These are phyloP conservation scores for Cryphonectria nitschkei DNA, from an alignment of 2,329 filamentous ascomycete species.

Conservation along the genomic window DNA sequence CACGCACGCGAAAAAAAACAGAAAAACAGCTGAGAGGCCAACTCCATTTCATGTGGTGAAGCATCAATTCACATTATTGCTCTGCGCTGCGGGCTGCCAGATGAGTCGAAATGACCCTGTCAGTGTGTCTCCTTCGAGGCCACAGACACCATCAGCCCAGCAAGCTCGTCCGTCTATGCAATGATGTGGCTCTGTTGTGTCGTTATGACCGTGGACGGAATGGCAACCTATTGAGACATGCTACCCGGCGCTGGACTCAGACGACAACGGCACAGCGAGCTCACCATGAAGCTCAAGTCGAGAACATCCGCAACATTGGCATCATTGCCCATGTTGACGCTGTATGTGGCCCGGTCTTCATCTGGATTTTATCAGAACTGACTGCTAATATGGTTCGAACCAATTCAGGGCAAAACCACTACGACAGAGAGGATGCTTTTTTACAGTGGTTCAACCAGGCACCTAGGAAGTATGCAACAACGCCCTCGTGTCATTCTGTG, in stretches of 20 bases:
- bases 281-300: conserved; percentile 47
- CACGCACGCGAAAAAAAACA: no score
- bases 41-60: not conserved
- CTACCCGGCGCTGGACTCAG: conserved; percentile 21
- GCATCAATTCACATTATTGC: conserved; percentile 4
- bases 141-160: conserved; percentile 12
- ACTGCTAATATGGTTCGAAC: not conserved
- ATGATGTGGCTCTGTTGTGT: conserved; percentile 15
- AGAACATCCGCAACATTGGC: conserved; percentile 87
- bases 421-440: conserved; percentile 99
- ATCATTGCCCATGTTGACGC: conserved; percentile 99
- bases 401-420: conserved; percentile 80
- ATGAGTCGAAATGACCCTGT: conserved; percentile 28
- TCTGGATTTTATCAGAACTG: not conserved
- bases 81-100: not conserved
- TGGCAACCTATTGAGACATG: conserved; percentile 3
- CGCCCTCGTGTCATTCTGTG: not conserved
- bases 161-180: conserved; percentile 20
- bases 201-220: conserved; percentile 14
- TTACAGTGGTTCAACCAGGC: conserved; percentile 85
- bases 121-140: conserved; percentile 25
- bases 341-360: conserved; percentile 44
- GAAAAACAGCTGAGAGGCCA: no score
- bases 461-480: conserved; percentile 69
- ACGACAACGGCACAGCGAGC: conserved; percentile 13